Evolutionary conservation across 306 rosid species (phyloP), one percentile per base, ranked within the genome.

Genomic region (Lathyrus oleraceus): DNA sequence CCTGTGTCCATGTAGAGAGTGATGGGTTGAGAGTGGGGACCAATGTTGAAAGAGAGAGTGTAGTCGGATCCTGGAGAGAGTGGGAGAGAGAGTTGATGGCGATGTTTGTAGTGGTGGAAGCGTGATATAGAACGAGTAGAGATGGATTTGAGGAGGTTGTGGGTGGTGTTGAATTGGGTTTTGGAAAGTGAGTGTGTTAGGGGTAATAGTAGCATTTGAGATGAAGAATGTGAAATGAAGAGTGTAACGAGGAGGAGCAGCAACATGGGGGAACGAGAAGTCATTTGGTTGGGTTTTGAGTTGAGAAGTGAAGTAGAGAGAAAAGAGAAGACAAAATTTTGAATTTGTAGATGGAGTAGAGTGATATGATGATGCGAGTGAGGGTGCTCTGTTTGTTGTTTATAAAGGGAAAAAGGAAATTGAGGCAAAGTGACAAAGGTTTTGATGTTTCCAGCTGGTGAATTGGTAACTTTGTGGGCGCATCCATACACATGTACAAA

Each of bases 1-100:
- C 98, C 96, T 0, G 98, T 92, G 75, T 92, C 98, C 98, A 92
- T 92, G 76, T 86, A 92, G 28, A 92, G 87, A 3, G 92, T 86
- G 16, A 89, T 73, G 44, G 76, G 77, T 53, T 87, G 93, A 10
- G 79, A 78, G 53, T 52, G 89, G 13, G 81, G 59, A 67, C 77
- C 81, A 20, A 89, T 66, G 17, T 77, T 82, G 84, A 91, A 82
- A 3, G 94, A 82, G 69, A 91, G 91, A 0, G 95, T 89, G 63
- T 92, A 92, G 67, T 89, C 98, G 19, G 91, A 85, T 10, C 98
- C 98, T 0, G 96, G 87, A 3, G 95, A 72, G 58, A 92, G 97
- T 0, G 97, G 87, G 30, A 91, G 83, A 6, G 97, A 91, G 66
- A 89, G 83, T 61, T 89, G 93, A 17, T 14, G 73, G 1, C 40